Evolutionary conservation across 2,329 filamentous ascomycete genomes (phyloP), one percentile per base, ranked within the genome.

Genomic region (Dryadomyces quercivorus): DNA sequence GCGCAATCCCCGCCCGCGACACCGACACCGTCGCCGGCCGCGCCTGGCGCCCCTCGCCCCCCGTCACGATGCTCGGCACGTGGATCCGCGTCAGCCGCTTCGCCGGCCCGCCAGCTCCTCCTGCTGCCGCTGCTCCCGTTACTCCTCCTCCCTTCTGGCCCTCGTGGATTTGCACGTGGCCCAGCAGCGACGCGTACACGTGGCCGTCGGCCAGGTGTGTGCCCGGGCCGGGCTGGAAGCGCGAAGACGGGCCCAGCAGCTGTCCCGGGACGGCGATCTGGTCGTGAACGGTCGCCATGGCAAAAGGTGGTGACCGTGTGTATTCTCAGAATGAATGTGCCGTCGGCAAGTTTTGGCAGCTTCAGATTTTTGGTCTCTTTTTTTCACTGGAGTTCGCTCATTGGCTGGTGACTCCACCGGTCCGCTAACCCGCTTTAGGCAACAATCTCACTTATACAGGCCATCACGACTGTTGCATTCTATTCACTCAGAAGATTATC

Each of bases 121-220:
- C 45, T 13, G 20, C 21, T 13, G 18, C 48, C 21, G 22, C 15
- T 20, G 13, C 36, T 16, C n/a, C n/a, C n/a, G n/a, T n/a, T n/a
- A n/a, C n/a, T n/a, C n/a, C n/a, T n/a, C n/a, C n/a, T n/a, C 42
- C 3, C 12, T 43, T 2, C 75, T 68, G 50, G 68, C 63, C 56
- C 69, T 75, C 7, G 67, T 69, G 2, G 75, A 85, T 70, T 56
- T 75, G 69, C 59, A 92, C 80, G 44, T 78, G 78, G 50, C 91
- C 92, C 51, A 90, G 79, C 58, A 96, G 82, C 20, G 91, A 95
- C 57, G 91, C 84, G 67, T 86, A 86, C 61, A 96, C 80, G 56
- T 84, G 79, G 59, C 81, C 76, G 59, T 85, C 76, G 70, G 88
- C 78, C 60, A 95, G 75, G 68, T 97, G 89, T 0, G 90, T 95